Evolutionary conservation across 2,329 filamentous ascomycete species (phyloP), one percentile per base, ranked within the genome.

Genomic region (Fusarium luffae): DNA sequence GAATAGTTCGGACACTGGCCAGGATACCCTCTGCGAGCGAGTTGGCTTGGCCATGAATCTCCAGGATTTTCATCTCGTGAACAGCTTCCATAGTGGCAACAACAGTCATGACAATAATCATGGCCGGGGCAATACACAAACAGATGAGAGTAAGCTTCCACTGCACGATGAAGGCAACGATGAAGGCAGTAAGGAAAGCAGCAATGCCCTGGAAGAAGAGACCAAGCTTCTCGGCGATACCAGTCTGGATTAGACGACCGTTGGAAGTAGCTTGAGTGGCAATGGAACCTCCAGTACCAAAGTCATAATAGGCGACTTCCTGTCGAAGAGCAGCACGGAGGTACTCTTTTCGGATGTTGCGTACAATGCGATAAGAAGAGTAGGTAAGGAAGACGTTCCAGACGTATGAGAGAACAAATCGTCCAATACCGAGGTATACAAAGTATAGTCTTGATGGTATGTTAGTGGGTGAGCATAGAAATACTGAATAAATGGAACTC

Each of bases 391-490:
- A 77, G 5, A 77, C 73, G 48, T 81, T 81, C 74, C 82, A 81
- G 19, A 82, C 72, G 66, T 88, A 89, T 14, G 83, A 80, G 18
- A 86, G 76, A 23, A 78, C 72, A 62, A 89, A 85, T 46, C 85
- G 83, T 0, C 77, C 86, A 52, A 88, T 78, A 69, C 88, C 88
- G 14, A 89, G 79, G 65, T 88, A 89, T 27, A 89, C 80, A 69
- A 89, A 88, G 73, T 85, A 89, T 8, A 89, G 77, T 1, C 84
- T 85, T 25, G 18, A 19, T 21, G 16, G 5, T 25, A 12, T 9
- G 28, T 70, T 23, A 73, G 64, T 14, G 63, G 69, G 44, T 85
- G 5, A 25, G 5, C 4, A 18, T n/a, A 34, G 23, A 6, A 34
- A 18, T 2, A n/a, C 32, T 34, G 32, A 16, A 27, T 28, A 18